Base-by-base conservation (phyloP, 352 stramenopile species). In the Pythium myriotylum region DNA sequence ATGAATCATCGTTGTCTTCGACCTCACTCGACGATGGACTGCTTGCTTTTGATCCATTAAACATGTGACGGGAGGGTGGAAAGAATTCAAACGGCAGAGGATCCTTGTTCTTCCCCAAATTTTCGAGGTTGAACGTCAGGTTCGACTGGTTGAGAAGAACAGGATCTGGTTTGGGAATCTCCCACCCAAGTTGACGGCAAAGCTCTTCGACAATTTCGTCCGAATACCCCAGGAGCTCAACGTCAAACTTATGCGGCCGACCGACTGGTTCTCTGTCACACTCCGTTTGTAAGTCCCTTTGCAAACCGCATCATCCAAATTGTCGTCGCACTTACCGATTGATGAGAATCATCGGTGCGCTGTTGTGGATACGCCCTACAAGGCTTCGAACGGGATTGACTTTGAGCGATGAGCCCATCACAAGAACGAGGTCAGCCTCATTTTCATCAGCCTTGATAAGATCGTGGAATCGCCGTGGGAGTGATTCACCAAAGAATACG, bases 341-440 rank as follows among this genome's bases (percentile, higher is more conserved):
- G 29, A 94, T 94, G 26, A 94, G 66, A 33, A 94, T 77, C 83
- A 94, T 92, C n/a, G 85, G 85, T 0, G 85, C 86, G 24, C 85
- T 70, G 67, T 91, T 90, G 33, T 79, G 77, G 51, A 94, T 91
- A 29, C 85, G 79, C n/a, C 85, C 79, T 33, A 94, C 85, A 29
- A 98, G 87, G 58, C 82, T 88, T 14, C 91, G 89, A 22, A 99
- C 94, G 19, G 97, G 97, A 50, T 95, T 92, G 39, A 99, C 98
- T 54, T 97, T 97, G 9, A 99, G 77, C 10, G 93, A 99, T 12
- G 98, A 99, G 43, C 98, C 98, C 84, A 99, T 99, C n/a, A 99
- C 96, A 39, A 99, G 89, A 27, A 99, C 77, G 5, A 99, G 81
- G 76, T 99, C 97, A 17, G 90, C 94, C 62, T 87, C 83, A 45